Conservation (phyloP, 78 protist species). For the Mantamonas sphyraenae region DNA sequence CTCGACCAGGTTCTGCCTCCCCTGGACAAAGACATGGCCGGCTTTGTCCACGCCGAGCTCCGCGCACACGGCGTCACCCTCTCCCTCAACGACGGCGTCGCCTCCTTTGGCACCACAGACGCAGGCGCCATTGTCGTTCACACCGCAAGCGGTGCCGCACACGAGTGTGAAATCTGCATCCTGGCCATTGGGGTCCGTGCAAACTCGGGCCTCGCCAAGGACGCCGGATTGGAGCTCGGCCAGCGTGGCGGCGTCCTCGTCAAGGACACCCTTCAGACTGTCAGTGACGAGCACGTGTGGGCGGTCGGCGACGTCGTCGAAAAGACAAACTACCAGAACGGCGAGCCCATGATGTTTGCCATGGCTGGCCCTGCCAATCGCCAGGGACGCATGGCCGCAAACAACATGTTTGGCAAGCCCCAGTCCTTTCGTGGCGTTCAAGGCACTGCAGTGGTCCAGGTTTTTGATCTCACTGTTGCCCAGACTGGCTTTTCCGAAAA, state of each 20-base stretch:
- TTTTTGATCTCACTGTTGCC: slow-evolving; percentile 10
- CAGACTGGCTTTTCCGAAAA: slow-evolving; percentile 14
- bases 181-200: slow-evolving; percentile 47
- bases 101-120: neutral
- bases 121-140: neutral
- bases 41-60: slow-evolving; percentile 2
- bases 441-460: slow-evolving; percentile 19
- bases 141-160: neutral
- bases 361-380: slow-evolving; percentile 56
- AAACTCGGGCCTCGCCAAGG: slow-evolving; percentile 19
- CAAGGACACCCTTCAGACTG: slow-evolving; percentile 20
- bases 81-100: neutral
- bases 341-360: neutral
- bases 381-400: slow-evolving; percentile 34
- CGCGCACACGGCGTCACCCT: slow-evolving; percentile 1
- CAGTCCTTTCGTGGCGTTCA: slow-evolving; percentile 2
- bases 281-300: slow-evolving; percentile 20
- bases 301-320: slow-evolving; percentile 43
- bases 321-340: neutral
- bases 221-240: slow-evolving; percentile 28
- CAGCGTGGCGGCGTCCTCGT: slow-evolving; percentile 20
- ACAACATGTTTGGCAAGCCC: slow-evolving; percentile 9
- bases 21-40: slow-evolving; percentile 45
- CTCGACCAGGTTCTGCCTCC: slow-evolving; percentile 31
- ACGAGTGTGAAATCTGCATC: slow-evolving; percentile 13